Evolutionary conservation across 805 yeast genomes (phyloP).

Genomic region (Candida boidinii): DNA sequence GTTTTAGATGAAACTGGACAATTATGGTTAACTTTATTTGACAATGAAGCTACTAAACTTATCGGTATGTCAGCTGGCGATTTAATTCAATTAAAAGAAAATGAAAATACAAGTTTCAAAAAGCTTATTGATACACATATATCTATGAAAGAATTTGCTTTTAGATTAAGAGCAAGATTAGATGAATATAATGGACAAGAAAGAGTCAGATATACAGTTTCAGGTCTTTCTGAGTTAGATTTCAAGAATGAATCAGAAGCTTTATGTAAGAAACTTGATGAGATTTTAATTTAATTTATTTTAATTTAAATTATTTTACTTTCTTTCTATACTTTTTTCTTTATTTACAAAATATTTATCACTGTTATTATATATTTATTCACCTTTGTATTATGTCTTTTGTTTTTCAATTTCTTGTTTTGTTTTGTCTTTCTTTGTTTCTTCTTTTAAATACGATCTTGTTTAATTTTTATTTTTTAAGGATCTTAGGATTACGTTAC

Average conservation of each 20-base stretch:
- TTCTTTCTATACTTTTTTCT: not conserved
- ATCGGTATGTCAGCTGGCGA: slow-evolving; percentile 57
- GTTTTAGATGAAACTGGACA: slow-evolving; percentile 79
- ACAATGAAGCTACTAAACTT: slow-evolving; percentile 68
- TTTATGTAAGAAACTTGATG: slow-evolving; percentile 38
- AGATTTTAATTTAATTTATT: slow-evolving; percentile 14
- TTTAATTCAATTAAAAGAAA: slow-evolving; percentile 36
- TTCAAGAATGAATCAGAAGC: slow-evolving; percentile 52
- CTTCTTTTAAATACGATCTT: too few species aligned
- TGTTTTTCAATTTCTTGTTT: not conserved
- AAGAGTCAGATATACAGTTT: slow-evolving; percentile 67
- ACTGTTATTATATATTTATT: not conserved
- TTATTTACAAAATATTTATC: too few species aligned
- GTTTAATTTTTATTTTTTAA: too few species aligned
- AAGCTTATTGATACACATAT: slow-evolving; percentile 20
- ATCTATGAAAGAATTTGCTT: slow-evolving; percentile 61
- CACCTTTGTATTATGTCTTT: slow-evolving; percentile 1
- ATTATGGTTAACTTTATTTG: slow-evolving; percentile 81
- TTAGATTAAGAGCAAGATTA: slow-evolving; percentile 74
- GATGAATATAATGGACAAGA: slow-evolving; percentile 77
- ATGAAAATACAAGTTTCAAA: slow-evolving; percentile 27
- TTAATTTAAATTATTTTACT: not conserved
- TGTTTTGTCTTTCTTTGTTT: not conserved
- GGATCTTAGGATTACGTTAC: too few species aligned
- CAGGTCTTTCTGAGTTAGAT: slow-evolving; percentile 44